phyloP scores from a whole-genome alignment of 352 stramenopile genomes.

The Thalassiosira sp. region DNA sequence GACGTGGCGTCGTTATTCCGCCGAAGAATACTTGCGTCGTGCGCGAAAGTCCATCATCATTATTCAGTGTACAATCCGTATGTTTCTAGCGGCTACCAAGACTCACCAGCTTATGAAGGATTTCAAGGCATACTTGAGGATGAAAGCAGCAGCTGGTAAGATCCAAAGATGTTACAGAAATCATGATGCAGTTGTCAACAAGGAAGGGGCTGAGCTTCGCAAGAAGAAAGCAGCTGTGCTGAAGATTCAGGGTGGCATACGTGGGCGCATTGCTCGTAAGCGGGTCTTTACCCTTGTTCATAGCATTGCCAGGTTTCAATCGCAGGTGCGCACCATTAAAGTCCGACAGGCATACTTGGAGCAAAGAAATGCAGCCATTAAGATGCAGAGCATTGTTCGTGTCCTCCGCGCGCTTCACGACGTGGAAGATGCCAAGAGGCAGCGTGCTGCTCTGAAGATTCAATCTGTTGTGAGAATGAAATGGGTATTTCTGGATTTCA shows the following conservation, averaged over 20 bases:
- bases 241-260: slow-evolving; percentile 45
- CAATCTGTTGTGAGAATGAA: slow-evolving; percentile 53
- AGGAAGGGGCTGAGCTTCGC: slow-evolving; percentile 45
- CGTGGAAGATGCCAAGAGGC: slow-evolving; percentile 26
- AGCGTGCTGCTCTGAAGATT: slow-evolving; percentile 41
- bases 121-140: slow-evolving; percentile 45
- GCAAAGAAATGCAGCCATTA: slow-evolving; percentile 30
- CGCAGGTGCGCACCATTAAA: slow-evolving; percentile 28
- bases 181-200: slow-evolving; percentile 29
- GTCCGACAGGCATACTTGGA: slow-evolving; percentile 29
- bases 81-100: slow-evolving; percentile 35
- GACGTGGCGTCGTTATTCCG: slow-evolving; percentile 64
- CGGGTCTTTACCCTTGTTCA: slow-evolving; percentile 24
- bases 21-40: slow-evolving; percentile 44
- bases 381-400: slow-evolving; percentile 43
- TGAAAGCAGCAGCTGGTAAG: slow-evolving; percentile 43
- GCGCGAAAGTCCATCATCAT: slow-evolving; percentile 46
- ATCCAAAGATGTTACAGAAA: slow-evolving; percentile 53
- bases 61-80: slow-evolving; percentile 72
- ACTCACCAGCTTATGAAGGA: slow-evolving; percentile 45
- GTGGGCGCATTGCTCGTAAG: slow-evolving; percentile 38
- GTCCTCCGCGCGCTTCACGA: slow-evolving; percentile 15
- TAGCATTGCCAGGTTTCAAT: slow-evolving; percentile 43
- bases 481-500: slow-evolving; percentile 28
- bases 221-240: slow-evolving; percentile 35